Evolutionary conservation across 306 rosid species (phyloP).

Genomic region (Quercus cerris): DNA sequence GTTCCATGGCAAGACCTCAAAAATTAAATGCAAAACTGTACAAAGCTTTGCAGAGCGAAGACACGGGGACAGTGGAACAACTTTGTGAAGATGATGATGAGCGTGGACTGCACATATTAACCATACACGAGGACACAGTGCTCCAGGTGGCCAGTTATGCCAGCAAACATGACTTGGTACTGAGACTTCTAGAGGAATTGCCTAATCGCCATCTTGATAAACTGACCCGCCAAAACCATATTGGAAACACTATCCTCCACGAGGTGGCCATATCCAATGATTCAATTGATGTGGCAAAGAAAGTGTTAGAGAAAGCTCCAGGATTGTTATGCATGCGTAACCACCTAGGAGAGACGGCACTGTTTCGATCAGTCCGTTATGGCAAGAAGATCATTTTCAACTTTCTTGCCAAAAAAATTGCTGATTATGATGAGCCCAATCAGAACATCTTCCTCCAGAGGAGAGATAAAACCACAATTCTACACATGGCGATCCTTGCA

Average conservation of each 20-base stretch:
- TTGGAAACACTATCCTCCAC: neutral
- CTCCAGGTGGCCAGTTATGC: too few relatives aligned
- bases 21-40: too few relatives aligned
- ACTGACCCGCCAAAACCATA: neutral
- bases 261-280: neutral
- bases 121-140: too few relatives aligned
- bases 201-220: too few relatives aligned
- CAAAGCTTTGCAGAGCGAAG: too few relatives aligned
- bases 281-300: neutral
- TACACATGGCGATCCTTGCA: neutral
- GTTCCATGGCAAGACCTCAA: too few relatives aligned
- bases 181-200: too few relatives aligned
- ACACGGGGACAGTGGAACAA: too few relatives aligned
- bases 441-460: neutral
- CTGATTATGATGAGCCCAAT: neutral
- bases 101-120: too few relatives aligned
- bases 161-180: too few relatives aligned
- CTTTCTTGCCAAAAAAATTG: neutral
- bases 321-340: neutral
- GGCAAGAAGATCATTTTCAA: neutral
- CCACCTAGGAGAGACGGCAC: neutral
- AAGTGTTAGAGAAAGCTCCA: neutral
- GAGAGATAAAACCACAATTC: neutral
- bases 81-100: too few relatives aligned
- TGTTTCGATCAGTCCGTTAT: neutral